Base-by-base conservation (phyloP, 2,329 filamentous ascomycete genomes). In the Mycosphaerella sp. region DNA sequence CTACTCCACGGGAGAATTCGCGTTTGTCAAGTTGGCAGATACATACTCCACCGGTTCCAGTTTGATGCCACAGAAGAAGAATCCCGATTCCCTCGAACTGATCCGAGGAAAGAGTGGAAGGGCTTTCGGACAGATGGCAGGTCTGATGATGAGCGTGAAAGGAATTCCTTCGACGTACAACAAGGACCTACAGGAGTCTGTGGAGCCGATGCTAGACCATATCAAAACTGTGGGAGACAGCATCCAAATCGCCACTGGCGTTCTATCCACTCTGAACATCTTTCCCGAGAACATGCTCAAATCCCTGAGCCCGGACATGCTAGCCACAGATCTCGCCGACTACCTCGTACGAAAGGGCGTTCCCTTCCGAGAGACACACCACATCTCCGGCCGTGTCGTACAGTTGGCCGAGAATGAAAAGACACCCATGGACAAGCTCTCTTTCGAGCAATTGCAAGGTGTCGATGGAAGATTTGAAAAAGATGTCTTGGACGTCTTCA, bases 111-210 rank as follows among this genome's bases (percentile, higher is more conserved):
- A 91, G 75, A 77, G 79, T 31, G 88, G 87, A 1, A 79, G 86
- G 55, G 80, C 83, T 3, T 92, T 95, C 66, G 89, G 89, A 26
- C 85, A 89, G 60, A 87, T 92, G 82, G 81, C 86, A 4, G 88
- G 87, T 38, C 73, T 93, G 60, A 89, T 89, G 80, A 84, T 84
- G 74, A 87, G 83, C 38, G 78, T 84, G 70, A 85, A 86, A 71
- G 86, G 86, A 53, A 80, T 93, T 29, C 87, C 88, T 1, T 86
- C 81, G 42, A 89, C 86, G 2, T 95, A 95, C 77, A 92, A 95
- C 77, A 95, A 95, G 73, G 89, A 95, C 70, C 73, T 95, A n/a
- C 89, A 95, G 72, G 89, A 95, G 73, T 85, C 82, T 55, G 84
- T 88, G 58, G 86, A 95, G 76, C 85, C 86, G n/a, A 82, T 95